Evolutionary conservation across 495 filamentous ascomycete genomes (phyloP).

Genomic region (Viridothelium virens): DNA sequence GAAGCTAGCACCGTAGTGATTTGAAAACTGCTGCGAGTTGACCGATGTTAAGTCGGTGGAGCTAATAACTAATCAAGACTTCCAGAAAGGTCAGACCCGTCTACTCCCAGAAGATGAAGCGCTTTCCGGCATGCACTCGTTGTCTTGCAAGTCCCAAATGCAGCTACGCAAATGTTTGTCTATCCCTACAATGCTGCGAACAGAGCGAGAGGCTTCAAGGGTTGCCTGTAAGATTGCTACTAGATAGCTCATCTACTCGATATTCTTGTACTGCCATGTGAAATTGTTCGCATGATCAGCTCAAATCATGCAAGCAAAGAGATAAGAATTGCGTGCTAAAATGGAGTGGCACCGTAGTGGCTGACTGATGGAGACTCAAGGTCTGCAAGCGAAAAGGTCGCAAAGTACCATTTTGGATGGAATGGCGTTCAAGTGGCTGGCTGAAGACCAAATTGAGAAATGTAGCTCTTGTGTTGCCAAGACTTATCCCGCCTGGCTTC

Average conservation of each 20-base stretch:
- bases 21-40: not conserved
- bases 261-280: not conserved
- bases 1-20: not conserved
- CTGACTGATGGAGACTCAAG: not conserved
- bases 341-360: not conserved
- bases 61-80: not conserved
- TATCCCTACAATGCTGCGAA: not conserved
- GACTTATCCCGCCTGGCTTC: constrained; percentile 1
- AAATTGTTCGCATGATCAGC: constrained; percentile 8
- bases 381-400: constrained; percentile 7
- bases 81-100: not conserved
- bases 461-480: not conserved
- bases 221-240: not conserved
- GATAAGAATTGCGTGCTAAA: not conserved
- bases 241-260: not conserved
- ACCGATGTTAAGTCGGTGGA: not conserved
- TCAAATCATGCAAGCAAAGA: constrained; percentile 4
- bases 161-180: constrained; percentile 1
- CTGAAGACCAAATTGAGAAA: constrained; percentile 5
- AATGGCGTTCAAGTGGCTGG: constrained; percentile 11
- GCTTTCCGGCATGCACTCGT: constrained; percentile 1
- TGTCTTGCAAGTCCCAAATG: constrained; percentile 2
- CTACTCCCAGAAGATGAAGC: constrained; percentile 6
- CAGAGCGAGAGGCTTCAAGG: not conserved
- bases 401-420: constrained; percentile 9